Percentiles rank a stretch among this genome's conserved stretches.
Conservation (phyloP, 495 filamentous ascomycete species). For the Lepraria neglecta region DNA sequence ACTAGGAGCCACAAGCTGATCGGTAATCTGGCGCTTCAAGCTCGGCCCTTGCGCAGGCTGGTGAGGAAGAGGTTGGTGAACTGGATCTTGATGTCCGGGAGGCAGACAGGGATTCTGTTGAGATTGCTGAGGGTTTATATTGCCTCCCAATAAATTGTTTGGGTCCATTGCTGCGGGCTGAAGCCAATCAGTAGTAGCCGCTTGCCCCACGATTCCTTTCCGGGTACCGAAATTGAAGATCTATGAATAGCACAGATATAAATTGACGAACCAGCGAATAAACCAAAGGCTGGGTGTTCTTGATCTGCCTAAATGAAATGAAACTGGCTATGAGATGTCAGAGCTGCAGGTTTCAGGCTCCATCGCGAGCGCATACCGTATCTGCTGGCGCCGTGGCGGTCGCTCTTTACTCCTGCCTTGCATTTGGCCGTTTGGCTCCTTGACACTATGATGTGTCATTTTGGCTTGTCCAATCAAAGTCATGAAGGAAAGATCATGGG, state of each 20-base stretch:
- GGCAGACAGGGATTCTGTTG: slow-evolving; percentile 13
- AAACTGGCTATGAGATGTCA: not conserved
- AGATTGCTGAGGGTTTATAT: slow-evolving; percentile 18
- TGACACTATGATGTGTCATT: not conserved
- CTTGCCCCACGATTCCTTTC: slow-evolving; percentile 16
- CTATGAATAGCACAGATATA: slow-evolving; percentile 9
- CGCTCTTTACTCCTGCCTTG: slow-evolving; percentile 17
- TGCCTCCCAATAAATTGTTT: slow-evolving; percentile 13
- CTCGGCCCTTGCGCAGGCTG: not conserved
- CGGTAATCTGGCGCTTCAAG: slow-evolving; percentile 16
- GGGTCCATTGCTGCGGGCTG: slow-evolving; percentile 14
- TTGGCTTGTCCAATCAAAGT: not conserved
- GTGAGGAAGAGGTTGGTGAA: not conserved
- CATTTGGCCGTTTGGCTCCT: slow-evolving; percentile 6
- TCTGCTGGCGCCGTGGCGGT: slow-evolving; percentile 9
- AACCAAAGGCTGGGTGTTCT: not conserved
- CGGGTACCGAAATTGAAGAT: slow-evolving; percentile 17
- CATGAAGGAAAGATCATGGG: not conserved
- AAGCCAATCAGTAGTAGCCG: slow-evolving; percentile 16
- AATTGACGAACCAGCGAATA: slow-evolving; percentile 1
- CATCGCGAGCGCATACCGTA: slow-evolving; percentile 9
- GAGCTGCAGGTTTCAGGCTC: not conserved
- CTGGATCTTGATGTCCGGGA: not conserved
- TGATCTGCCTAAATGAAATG: not conserved
- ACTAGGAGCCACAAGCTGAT: slow-evolving; percentile 19